Evolutionary conservation across 371 early-diverging fungal species (phyloP), one percentile per base, ranked within the genome.

Genomic region (Mortierella sp.): DNA sequence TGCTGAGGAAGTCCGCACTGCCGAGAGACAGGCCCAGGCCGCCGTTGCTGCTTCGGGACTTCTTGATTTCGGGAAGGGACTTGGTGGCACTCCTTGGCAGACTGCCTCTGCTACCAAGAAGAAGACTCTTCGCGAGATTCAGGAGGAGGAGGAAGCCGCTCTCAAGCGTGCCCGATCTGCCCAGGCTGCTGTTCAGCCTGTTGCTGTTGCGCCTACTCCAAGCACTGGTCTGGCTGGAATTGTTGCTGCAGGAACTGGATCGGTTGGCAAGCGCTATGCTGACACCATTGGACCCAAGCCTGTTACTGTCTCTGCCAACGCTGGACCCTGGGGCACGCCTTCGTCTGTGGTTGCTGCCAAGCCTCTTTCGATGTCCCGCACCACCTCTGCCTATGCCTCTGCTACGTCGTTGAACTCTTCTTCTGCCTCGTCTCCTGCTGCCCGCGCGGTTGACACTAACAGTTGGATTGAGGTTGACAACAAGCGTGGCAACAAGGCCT

Each of bases 71-170:
- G 67, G 67, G 34, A 67, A 67, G 67, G 67, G 67, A 40, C 67
- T 67, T 21, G 67, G 67, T 24, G 67, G 67, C 24, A 67, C 67
- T 5, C 67, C 67, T 21, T 67, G 67, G 67, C 67, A 67, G 67
- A 83, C 90, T 77, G 85, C 93, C 74, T 87, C 93, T 24, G 75
- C 81, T 3, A 72, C 86, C 67, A 85, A 85, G 82, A 95, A 95
- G 80, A 95, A 95, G 88, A 94, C 94, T 4, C 81, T 96, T 44
- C 87, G 93, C 71, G 95, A 96, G 87, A 96, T 96, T 67, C 95
- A 95, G 82, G 89, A 92, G 77, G 96, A 96, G 77, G 95, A 95
- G 69, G 95, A 95, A 72, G 91, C 90, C 24, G 94, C 91, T 40
- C 69, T 82, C 31, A 78, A 78, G 57, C 88, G 74, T 8, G 89